Base-by-base conservation (phyloP, 2,329 filamentous ascomycete genomes). In the Hypoxylon rubiginosum region DNA sequence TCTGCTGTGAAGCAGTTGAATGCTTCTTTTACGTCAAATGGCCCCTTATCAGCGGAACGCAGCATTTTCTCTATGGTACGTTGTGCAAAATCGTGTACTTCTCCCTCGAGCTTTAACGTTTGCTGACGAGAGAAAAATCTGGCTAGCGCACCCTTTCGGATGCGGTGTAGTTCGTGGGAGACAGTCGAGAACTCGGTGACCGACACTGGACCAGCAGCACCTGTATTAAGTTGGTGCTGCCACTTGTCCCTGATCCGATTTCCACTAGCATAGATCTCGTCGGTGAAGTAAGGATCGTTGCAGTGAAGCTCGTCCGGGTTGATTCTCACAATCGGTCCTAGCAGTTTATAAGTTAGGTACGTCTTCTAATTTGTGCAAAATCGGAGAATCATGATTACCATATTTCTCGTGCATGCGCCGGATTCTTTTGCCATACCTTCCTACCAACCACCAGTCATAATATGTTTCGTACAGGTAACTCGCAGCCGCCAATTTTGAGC, bases 101-200 rank as follows among this genome's bases (percentile, higher is more conserved):
- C 69, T 17, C 45, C 32, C 43, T 74, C 70, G 10, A 74, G 61
- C 41, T 77, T 73, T 59, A 73, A 74, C 70, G 75, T 78, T 74
- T 80, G 72, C 49, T 64, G 56, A n/a, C 67, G 64, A 10, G 72
- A 76, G 69, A 78, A 77, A 62, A 73, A 74, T 15, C 64, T 64
- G 45, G 58, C 71, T 10, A 77, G 49, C 6, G 75, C 65, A 2
- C 56, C 66, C 8, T 66, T 69, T 21, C 73, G 67, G 2, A 67
- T 57, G 13, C 73, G 71, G 55, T 77, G 75, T 9, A 71, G 26
- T 26, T 78, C 74, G 51, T 77, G 74, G 5, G 58, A 15, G 11
- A 71, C 53, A 43, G 68, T 75, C 19, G 71, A 69, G 55, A 74
- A 73, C 34, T 61, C 65, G 5, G 69, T 68, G 17, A 67, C 64